These are phyloP conservation scores for Colletotrichum cordylinicola DNA, from an alignment of 2,329 filamentous ascomycete genomes.

Conservation along the genomic window DNA sequence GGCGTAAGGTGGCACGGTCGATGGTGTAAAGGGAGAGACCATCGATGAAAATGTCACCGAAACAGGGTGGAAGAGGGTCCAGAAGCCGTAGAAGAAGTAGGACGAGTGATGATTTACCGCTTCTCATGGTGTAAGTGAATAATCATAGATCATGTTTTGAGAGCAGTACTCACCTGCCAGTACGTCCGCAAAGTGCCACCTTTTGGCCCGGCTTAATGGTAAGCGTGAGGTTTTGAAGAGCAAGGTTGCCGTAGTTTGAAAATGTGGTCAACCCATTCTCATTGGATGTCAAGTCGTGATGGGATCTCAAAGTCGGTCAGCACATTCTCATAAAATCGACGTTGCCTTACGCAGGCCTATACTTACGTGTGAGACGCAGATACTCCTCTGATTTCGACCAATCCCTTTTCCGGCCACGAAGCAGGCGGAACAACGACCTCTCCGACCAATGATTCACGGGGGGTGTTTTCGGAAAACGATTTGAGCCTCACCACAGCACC, in stretches of 20 bases:
- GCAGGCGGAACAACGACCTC: slow-evolving; percentile 21
- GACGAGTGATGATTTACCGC: slow-evolving; percentile 50
- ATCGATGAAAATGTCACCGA: slow-evolving; percentile 41
- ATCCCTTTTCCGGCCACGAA: slow-evolving; percentile 38
- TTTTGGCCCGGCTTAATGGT: slow-evolving; percentile 34
- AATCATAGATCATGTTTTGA: background rate
- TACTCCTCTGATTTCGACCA: slow-evolving; percentile 32
- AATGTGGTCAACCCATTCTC: background rate
- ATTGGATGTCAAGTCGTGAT: background rate
- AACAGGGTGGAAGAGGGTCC: slow-evolving; percentile 36
- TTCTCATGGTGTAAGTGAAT: background rate
- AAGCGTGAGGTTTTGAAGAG: background rate
- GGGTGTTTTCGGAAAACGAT: slow-evolving; percentile 28
- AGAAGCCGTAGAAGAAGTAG: slow-evolving; percentile 45
- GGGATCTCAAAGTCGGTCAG: background rate
- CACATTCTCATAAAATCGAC: background rate
- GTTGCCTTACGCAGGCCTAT: background rate
- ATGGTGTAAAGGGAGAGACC: slow-evolving; percentile 40
- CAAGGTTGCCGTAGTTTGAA: slow-evolving; percentile 17
- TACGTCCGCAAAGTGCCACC: slow-evolving; percentile 41
- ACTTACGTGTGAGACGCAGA: slow-evolving; percentile 10
- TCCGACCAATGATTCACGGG: slow-evolving; percentile 23
- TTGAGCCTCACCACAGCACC: slow-evolving; percentile 31
- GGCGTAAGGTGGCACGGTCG: slow-evolving; percentile 46
- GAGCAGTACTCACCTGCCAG: slow-evolving; percentile 25